Base-by-base conservation (phyloP, 495 filamentous ascomycete species). In the Glarea lozoyensis region DNA sequence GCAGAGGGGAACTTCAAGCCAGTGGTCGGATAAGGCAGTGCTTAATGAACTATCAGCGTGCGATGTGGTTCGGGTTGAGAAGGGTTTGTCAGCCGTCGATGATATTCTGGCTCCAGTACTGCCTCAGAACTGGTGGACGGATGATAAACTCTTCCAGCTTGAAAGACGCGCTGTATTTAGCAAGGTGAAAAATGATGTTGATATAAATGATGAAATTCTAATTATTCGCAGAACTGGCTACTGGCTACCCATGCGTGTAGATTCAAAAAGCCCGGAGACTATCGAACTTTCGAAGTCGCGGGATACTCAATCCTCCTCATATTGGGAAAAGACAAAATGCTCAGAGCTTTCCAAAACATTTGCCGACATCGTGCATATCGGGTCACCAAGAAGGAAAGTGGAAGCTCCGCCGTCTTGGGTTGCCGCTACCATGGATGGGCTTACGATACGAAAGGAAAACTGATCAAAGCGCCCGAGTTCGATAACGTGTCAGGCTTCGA, bases 361-460 rank as follows among this genome's bases (percentile, higher is more conserved):
- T 78, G 74, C 48, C 56, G 74, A 13, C 74, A 78, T 53, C 70
- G 72, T 9, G 72, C 73, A n/a, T 76, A 71, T 53, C 68, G 70
- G 2, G 65, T 78, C n/a, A 69, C 53, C 2, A 65, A 63, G 10
- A 66, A 68, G 29, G 60, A 67, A 5, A 43, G 56, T 7, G 76
- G 76, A 3, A 65, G 60, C 7, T 55, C 70, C 12, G 61, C 62
- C 5, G 68, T 78, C 44, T 67, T 80, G 10, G 58, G 65, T 1
- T 82, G 76, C 55, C 63, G 69, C 32, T 82, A 79, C 48, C 78
- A 82, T 55, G 76, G 77, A 18, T 82, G 78, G 76, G 72, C 68
- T 27, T 80, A 79, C 46, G 68, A 73, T 41, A 64, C 67, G 4
- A 64, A 55, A 31, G 76, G 78, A 13, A 64, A 69, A 24, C 56